Percentiles rank a stretch among this genome's conserved stretches.
These are phyloP conservation scores for Paramyrothecium roridum DNA, from an alignment of 2,329 filamentous ascomycete genomes.

Conservation along the genomic window DNA sequence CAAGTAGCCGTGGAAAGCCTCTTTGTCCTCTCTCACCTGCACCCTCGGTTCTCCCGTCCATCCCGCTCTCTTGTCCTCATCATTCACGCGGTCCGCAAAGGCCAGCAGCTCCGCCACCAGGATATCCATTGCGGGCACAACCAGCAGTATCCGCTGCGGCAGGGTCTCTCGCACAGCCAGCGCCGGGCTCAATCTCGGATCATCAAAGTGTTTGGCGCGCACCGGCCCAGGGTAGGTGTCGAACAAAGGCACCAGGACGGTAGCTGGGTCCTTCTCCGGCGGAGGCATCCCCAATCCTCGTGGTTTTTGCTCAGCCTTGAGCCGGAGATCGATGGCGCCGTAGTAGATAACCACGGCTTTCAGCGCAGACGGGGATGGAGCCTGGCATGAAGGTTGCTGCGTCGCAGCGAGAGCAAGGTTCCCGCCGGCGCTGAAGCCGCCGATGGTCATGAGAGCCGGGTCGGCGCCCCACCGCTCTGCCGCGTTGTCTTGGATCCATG, in stretches of 20 bases:
- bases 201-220: slow-evolving; percentile 19
- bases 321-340: slow-evolving; percentile 33
- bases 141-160: slow-evolving; percentile 34
- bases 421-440: slow-evolving; percentile 40
- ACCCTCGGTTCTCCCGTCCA: slow-evolving; percentile 10
- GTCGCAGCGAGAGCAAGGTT: slow-evolving; percentile 36
- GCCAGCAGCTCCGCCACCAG: slow-evolving; percentile 34
- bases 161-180: slow-evolving; percentile 28
- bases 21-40: slow-evolving; percentile 15
- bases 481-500: slow-evolving; percentile 35
- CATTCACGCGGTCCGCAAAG: slow-evolving; percentile 31
- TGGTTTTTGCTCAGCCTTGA: slow-evolving; percentile 36
- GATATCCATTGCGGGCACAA: slow-evolving; percentile 37
- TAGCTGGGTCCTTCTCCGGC: slow-evolving; percentile 29
- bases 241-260: slow-evolving; percentile 35
- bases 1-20: slow-evolving; percentile 24
- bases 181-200: slow-evolving; percentile 32
- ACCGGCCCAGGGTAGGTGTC: slow-evolving; percentile 36
- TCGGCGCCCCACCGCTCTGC: slow-evolving; percentile 31
- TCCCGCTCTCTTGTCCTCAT: slow-evolving; percentile 12
- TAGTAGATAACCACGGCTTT: slow-evolving; percentile 38
- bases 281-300: slow-evolving; percentile 23
- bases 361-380: slow-evolving; percentile 18
- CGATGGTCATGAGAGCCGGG: slow-evolving; percentile 35
- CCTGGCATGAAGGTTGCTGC: slow-evolving; percentile 17